These are phyloP conservation scores for Fusarium sp. DNA, from an alignment of 2,329 filamentous ascomycete genomes.

Conservation along the genomic window DNA sequence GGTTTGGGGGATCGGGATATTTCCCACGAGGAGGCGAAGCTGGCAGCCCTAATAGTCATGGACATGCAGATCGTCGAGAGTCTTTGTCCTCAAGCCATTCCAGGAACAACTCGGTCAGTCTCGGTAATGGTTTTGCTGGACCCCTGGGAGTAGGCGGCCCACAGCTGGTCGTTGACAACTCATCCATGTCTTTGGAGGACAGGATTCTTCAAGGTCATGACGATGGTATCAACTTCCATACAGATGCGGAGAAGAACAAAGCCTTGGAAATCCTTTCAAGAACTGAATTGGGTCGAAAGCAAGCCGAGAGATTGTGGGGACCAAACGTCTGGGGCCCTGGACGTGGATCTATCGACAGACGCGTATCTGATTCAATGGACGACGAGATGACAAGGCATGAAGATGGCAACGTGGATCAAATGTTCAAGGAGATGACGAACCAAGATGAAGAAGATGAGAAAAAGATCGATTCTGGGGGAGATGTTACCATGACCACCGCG, in stretches of 20 bases:
- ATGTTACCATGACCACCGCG: slow-evolving; percentile 54
- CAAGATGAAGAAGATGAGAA: slow-evolving; percentile 60
- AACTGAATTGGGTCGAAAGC: slow-evolving; percentile 61
- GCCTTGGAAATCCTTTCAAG: slow-evolving; percentile 64
- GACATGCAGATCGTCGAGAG: slow-evolving; percentile 43
- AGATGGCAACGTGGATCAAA: slow-evolving; percentile 63
- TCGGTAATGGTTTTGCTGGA: slow-evolving; percentile 53
- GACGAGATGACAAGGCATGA: slow-evolving; percentile 52
- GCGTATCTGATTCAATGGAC: slow-evolving; percentile 43
- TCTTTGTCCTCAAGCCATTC: slow-evolving; percentile 44
- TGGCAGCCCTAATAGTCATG: slow-evolving; percentile 41
- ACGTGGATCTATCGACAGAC: slow-evolving; percentile 45
- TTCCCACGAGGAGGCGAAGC: slow-evolving; percentile 38
- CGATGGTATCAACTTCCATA: slow-evolving; percentile 58
- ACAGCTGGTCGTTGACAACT: slow-evolving; percentile 54
- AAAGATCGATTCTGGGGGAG: slow-evolving; percentile 47
- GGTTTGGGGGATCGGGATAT: slow-evolving; percentile 44
- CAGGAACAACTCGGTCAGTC: slow-evolving; percentile 54
- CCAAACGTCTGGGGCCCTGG: slow-evolving; percentile 58
- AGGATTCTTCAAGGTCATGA: slow-evolving; percentile 61
- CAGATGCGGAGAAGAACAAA: slow-evolving; percentile 60
- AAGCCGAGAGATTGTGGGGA: slow-evolving; percentile 64
- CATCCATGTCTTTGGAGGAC: slow-evolving; percentile 60
- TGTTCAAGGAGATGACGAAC: slow-evolving; percentile 68
- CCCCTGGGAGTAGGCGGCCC: slow-evolving; percentile 58